A percentile compares a stretch with the other conserved stretches of the same genome.
phyloP scores from a whole-genome alignment of 1,284 basidiomycete species.

The Ceratobasidium sp. region DNA sequence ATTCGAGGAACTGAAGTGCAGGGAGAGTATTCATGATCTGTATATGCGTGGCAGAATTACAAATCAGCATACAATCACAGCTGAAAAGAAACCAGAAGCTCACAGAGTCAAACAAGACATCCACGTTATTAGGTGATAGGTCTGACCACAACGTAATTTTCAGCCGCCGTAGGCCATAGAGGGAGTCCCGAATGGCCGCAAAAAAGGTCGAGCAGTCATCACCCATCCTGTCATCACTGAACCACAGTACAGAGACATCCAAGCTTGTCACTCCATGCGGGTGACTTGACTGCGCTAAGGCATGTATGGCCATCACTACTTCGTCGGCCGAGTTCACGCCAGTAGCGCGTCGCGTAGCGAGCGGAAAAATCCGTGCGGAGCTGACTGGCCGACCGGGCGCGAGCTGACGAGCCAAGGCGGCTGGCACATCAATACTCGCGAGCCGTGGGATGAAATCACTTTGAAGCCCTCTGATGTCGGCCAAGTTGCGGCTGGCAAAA shows the following conservation, averaged over 20 bases:
- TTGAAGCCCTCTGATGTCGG: conserved; percentile 29
- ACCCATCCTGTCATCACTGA: conserved; percentile 25
- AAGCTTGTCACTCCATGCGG: conserved; percentile 19
- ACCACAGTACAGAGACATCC: conserved; percentile 34
- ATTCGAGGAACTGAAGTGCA: conserved; percentile 30
- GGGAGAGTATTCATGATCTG: conserved; percentile 42
- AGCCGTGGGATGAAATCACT: conserved; percentile 14
- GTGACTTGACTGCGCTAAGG: conserved; percentile 32
- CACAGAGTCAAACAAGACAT: conserved; percentile 40
- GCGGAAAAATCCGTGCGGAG: conserved; percentile 33
- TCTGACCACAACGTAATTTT: conserved; percentile 40
- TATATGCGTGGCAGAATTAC: conserved; percentile 5
- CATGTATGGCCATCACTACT: conserved; percentile 36
- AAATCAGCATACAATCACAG: conserved; percentile 35
- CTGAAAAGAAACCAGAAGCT: not conserved
- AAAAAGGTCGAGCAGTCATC: conserved; percentile 39
- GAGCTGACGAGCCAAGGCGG: conserved; percentile 34
- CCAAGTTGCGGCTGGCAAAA: conserved; percentile 43
- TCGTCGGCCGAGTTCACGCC: conserved; percentile 39
- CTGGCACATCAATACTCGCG: conserved; percentile 35
- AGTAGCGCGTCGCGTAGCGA: conserved; percentile 10
- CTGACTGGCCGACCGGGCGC: conserved; percentile 37
- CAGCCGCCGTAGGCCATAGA: conserved; percentile 18
- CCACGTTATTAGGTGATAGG: conserved; percentile 33
- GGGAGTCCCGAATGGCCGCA: conserved; percentile 36